phyloP scores from a whole-genome alignment of 2,329 filamentous ascomycete species.

The Alternaria sp. region DNA sequence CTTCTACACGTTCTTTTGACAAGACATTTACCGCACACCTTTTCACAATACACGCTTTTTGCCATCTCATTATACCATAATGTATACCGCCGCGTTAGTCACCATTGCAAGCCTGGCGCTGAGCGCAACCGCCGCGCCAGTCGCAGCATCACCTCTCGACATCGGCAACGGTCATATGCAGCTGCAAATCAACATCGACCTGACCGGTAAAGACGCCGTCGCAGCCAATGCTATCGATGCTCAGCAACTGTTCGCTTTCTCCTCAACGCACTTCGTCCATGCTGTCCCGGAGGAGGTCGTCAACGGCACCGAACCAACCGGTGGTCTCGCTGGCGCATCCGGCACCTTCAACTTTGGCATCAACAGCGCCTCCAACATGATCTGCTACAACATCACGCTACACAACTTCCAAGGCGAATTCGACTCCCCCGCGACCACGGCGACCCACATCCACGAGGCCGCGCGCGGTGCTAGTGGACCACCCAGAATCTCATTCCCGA shows the following conservation, averaged over 20 bases:
- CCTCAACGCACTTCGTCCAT: slow-evolving; percentile 56
- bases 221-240: slow-evolving; percentile 9
- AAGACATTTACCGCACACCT: neutral
- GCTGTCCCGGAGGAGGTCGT: slow-evolving; percentile 60
- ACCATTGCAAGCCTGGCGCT: slow-evolving; percentile 17
- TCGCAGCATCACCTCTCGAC: slow-evolving; percentile 9
- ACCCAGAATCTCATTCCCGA: slow-evolving; percentile 51
- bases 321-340: slow-evolving; percentile 53
- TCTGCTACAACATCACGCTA: slow-evolving; percentile 60
- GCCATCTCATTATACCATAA: slow-evolving; percentile 8
- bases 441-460: slow-evolving; percentile 64
- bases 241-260: slow-evolving; percentile 50
- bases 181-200: slow-evolving; percentile 27
- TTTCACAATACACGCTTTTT: neutral
- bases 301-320: slow-evolving; percentile 52
- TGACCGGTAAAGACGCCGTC: slow-evolving; percentile 10
- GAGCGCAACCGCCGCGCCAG: slow-evolving; percentile 17
- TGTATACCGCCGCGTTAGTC: slow-evolving; percentile 22
- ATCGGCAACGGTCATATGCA: slow-evolving; percentile 20
- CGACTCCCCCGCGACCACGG: slow-evolving; percentile 58
- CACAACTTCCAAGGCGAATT: slow-evolving; percentile 59
- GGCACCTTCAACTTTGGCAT: slow-evolving; percentile 62
- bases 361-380: slow-evolving; percentile 53
- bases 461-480: slow-evolving; percentile 56
- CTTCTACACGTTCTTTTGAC: slow-evolving; percentile 5